Conservation (phyloP, 805 yeast genomes). For the Hanseniaspora pseudoguilliermondii region DNA sequence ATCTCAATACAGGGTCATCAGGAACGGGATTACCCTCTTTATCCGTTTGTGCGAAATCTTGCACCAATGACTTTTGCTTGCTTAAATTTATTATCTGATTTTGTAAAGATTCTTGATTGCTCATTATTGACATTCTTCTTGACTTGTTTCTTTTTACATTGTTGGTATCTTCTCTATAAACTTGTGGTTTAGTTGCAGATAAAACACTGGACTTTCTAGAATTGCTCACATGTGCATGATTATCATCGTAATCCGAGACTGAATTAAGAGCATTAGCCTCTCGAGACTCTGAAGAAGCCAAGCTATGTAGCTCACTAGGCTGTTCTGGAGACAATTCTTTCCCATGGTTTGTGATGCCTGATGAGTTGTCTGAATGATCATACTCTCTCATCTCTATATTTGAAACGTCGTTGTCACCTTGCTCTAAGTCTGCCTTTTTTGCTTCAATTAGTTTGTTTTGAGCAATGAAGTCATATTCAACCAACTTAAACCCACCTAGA, state of each 20-base stretch:
- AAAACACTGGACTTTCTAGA: neutral
- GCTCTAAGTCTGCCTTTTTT: constrained; percentile 15
- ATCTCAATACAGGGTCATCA: constrained; percentile 13
- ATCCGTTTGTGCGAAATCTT: constrained; percentile 33
- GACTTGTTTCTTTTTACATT: neutral
- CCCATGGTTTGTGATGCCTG: neutral
- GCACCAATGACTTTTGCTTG: constrained; percentile 27
- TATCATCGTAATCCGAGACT: neutral
- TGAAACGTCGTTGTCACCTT: constrained; percentile 17
- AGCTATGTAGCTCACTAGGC: constrained; percentile 3
- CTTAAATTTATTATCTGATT: neutral
- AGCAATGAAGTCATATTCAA: constrained; percentile 51
- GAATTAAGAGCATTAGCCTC: neutral
- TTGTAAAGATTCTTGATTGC: constrained; percentile 7
- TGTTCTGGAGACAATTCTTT: constrained; percentile 3
- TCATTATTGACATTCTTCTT: constrained; percentile 2
- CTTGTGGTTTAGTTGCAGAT: constrained; percentile 1
- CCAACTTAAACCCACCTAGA: constrained; percentile 57
- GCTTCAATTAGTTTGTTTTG: constrained; percentile 20
- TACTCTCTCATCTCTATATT: neutral
- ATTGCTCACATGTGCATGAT: neutral
- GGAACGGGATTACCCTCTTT: constrained; percentile 22
- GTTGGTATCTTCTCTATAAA: neutral
- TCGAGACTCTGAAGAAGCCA: neutral
- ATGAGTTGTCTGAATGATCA: neutral